These are phyloP conservation scores for Telopea speciosissima DNA, from an alignment of 177 flowering plant species.

Conservation along the genomic window DNA sequence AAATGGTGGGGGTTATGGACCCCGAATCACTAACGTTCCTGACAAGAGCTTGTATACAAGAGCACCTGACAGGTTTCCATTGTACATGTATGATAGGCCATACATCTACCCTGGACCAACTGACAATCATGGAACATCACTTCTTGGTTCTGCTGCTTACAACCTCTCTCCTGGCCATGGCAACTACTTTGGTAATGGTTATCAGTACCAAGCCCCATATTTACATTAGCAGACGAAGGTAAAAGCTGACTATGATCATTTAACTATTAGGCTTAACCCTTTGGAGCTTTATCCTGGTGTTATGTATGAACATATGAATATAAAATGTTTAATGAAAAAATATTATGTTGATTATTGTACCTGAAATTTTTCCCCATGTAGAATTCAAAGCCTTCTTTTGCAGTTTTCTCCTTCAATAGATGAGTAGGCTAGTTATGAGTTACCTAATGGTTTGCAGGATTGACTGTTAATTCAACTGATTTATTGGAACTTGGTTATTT, in stretches of 20 bases:
- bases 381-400: too few relatives aligned
- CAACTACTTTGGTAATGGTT: constrained; percentile 74
- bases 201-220: constrained; percentile 78
- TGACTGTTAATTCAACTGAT: too few relatives aligned
- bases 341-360: too few relatives aligned
- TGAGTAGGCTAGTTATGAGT: too few relatives aligned
- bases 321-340: too few relatives aligned
- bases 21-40: constrained; percentile 44
- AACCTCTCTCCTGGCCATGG: constrained; percentile 58
- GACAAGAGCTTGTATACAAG: constrained; percentile 62
- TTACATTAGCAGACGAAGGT: constrained; percentile 52
- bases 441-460: too few relatives aligned
- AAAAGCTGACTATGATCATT: constrained; percentile 25
- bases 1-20: constrained; percentile 49
- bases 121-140: constrained; percentile 51
- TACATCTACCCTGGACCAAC: constrained; percentile 49
- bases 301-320: constrained; percentile 13
- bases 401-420: too few relatives aligned
- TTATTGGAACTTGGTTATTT: too few relatives aligned
- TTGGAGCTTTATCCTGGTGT: constrained; percentile 14
- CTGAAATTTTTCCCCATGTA: too few relatives aligned
- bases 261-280: constrained; percentile 45
- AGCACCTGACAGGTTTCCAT: constrained; percentile 69
- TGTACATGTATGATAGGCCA: constrained; percentile 65
- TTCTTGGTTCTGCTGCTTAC: constrained; percentile 54